Conservation (phyloP, 1,284 basidiomycete species). For the Cystobasidium slooffiae region DNA sequence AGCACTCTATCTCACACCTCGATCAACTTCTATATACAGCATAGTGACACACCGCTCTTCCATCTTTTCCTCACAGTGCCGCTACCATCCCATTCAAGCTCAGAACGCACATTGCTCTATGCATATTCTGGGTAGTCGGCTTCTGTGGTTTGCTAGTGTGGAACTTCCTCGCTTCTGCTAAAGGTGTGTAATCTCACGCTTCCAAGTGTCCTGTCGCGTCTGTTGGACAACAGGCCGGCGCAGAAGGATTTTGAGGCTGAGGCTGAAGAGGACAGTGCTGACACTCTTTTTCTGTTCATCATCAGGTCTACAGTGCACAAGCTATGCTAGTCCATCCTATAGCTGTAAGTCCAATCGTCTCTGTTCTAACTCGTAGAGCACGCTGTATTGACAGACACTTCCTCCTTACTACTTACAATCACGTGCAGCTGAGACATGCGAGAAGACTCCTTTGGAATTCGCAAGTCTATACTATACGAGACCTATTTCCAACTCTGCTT, state of each 20-base stretch:
- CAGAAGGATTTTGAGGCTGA: background rate
- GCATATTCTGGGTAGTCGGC: constrained; percentile 14
- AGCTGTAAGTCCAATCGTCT: background rate
- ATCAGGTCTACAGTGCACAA: constrained; percentile 30
- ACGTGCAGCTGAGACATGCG: constrained; percentile 33
- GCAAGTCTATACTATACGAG: constrained; percentile 35
- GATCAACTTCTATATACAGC: background rate
- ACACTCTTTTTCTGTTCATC: background rate
- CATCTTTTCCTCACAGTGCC: background rate
- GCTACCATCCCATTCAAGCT: constrained; percentile 24
- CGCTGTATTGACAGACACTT: too few species aligned
- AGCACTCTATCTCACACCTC: background rate
- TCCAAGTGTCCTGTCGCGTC: background rate
- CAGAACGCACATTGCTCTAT: constrained; percentile 22
- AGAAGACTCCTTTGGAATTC: constrained; percentile 31
- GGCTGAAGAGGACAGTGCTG: background rate
- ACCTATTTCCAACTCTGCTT: constrained; percentile 20
- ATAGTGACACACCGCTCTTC: background rate
- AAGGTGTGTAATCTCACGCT: constrained; percentile 5
- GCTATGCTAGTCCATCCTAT: constrained; percentile 31
- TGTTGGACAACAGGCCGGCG: background rate
- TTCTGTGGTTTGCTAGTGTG: constrained; percentile 25
- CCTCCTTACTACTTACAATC: background rate
- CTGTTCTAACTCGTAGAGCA: background rate
- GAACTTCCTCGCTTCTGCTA: constrained; percentile 32